A percentile compares a stretch with the other conserved stretches of the same genome.
Evolutionary conservation across 2,329 filamentous ascomycete genomes (phyloP).

Genomic region (Fusarium agapanthi): DNA sequence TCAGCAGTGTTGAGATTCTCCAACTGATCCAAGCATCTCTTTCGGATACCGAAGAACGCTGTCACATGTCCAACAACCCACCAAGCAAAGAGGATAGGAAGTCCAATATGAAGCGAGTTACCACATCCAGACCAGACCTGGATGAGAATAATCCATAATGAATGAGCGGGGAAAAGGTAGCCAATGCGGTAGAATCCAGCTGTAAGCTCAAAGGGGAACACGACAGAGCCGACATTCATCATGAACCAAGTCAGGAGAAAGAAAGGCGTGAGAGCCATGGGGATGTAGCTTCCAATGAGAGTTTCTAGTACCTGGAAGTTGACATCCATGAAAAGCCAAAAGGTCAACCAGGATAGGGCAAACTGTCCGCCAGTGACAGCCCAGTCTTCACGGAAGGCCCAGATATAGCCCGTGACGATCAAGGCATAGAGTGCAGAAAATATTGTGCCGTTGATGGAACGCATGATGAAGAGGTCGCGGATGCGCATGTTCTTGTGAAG

Average conservation of each 20-base stretch:
- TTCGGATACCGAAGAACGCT: slow-evolving; percentile 36
- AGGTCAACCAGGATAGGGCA: slow-evolving; percentile 41
- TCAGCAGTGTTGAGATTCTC: not conserved
- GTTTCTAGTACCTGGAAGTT: slow-evolving; percentile 55
- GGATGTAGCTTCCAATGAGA: slow-evolving; percentile 37
- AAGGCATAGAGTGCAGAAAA: slow-evolving; percentile 50
- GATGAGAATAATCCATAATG: slow-evolving; percentile 47
- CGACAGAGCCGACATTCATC: slow-evolving; percentile 49
- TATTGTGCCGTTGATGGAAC: slow-evolving; percentile 40
- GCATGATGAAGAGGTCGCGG: slow-evolving; percentile 39
- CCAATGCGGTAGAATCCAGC: slow-evolving; percentile 52
- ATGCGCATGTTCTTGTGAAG: slow-evolving; percentile 29
- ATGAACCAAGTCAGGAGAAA: slow-evolving; percentile 55
- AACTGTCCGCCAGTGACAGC: slow-evolving; percentile 45
- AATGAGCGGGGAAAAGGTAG: slow-evolving; percentile 49
- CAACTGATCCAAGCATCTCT: slow-evolving; percentile 32
- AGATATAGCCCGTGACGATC: slow-evolving; percentile 52
- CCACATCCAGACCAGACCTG: slow-evolving; percentile 55
- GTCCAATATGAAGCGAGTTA: slow-evolving; percentile 48
- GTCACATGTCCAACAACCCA: slow-evolving; percentile 45
- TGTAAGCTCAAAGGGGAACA: slow-evolving; percentile 50
- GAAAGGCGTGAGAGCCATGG: slow-evolving; percentile 51
- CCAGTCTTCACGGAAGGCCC: slow-evolving; percentile 56
- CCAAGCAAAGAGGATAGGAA: slow-evolving; percentile 55
- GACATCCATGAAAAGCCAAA: slow-evolving; percentile 53